Evolutionary conservation across 441 rosid species (phyloP), one percentile per base, ranked within the genome.

Genomic region (Pelargonium cotyledonis): DNA sequence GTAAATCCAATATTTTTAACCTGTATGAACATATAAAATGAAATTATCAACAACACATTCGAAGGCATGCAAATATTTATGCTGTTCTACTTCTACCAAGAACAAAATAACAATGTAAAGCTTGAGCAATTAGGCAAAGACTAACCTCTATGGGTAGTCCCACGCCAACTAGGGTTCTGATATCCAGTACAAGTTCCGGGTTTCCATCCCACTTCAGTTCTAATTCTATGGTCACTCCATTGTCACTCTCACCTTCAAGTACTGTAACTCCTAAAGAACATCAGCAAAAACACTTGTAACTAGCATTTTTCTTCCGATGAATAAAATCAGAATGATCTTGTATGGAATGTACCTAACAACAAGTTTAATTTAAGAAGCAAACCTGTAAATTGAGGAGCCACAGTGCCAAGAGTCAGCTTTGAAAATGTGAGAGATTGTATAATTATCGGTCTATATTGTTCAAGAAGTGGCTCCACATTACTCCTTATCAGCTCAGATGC

Each of bases 341-440:
- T 47, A 47, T 10, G 11, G 55, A 47, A 47, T 47, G 55, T 47
- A 12, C 11, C 14, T 9, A 10, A 47, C 55, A 12, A 47, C 3
- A 9, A 47, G 15, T 47, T 47, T 47, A 47, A 12, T 47, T 11
- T 18, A 66, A 14, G 11, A 71, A 79, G 66, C 74, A 69, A 49
- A 91, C 99, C 96, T 88, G 96, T 95, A 72, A 95, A 95, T 70
- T 90, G 96, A 43, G 97, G 98, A 68, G 98, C 97, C 64, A 92
- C 88, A 4, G 98, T 92, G 6, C 98, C 98, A 46, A 95, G 97
- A 63, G 96, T 95, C 41, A 92, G 75, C 74, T 84, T 82, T 15
- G 91, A 91, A 82, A 92, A 95, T 72, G 80, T 89, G 75, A 95
- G 85, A 80, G 97, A 95, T 29, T 89, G 82, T 74, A 92, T 67